Evolutionary conservation across 441 rosid species (phyloP).

Genomic region (Pelargonium australe): DNA sequence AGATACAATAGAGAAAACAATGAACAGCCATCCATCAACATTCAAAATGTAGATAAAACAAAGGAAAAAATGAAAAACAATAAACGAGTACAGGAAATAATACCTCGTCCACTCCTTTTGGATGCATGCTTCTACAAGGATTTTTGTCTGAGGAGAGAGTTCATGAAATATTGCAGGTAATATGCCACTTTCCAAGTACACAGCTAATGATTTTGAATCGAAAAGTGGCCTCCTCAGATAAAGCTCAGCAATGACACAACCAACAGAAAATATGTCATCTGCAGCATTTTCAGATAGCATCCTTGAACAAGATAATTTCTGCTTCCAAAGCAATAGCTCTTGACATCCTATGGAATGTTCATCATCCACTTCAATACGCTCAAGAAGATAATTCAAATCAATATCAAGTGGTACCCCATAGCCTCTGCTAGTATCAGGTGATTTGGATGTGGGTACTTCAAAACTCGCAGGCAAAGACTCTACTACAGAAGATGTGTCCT

Average conservation of each 20-base stretch:
- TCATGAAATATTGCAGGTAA: conserved; percentile 55
- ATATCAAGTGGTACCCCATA: conserved; percentile 33
- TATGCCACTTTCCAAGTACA: conserved; percentile 42
- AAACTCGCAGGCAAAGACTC: conserved; percentile 21
- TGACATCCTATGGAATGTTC: conserved; percentile 56
- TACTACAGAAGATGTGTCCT: conserved; percentile 29
- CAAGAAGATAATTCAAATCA: conserved; percentile 58
- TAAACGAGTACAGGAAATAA: conserved; percentile 4
- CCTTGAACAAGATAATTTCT: conserved; percentile 35
- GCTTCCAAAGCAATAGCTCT: conserved; percentile 68
- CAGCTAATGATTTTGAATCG: conserved; percentile 53
- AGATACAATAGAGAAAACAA: conserved; percentile 11
- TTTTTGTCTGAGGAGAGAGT: conserved; percentile 68
- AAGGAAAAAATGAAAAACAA: not conserved
- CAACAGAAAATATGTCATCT: conserved; percentile 72
- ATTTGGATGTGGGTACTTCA: conserved; percentile 22
- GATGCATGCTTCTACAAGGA: conserved; percentile 73
- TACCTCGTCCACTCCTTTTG: conserved; percentile 71
- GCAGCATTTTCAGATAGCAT: conserved; percentile 39
- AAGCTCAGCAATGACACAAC: conserved; percentile 81
- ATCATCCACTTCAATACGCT: conserved; percentile 50
- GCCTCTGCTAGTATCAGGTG: conserved; percentile 31
- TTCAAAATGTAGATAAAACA: not conserved
- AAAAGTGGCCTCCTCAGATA: conserved; percentile 70
- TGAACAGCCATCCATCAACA: conserved; percentile 4